phyloP scores from a whole-genome alignment of 208 protist genomes.

The Acanthamoeba divionensis region DNA sequence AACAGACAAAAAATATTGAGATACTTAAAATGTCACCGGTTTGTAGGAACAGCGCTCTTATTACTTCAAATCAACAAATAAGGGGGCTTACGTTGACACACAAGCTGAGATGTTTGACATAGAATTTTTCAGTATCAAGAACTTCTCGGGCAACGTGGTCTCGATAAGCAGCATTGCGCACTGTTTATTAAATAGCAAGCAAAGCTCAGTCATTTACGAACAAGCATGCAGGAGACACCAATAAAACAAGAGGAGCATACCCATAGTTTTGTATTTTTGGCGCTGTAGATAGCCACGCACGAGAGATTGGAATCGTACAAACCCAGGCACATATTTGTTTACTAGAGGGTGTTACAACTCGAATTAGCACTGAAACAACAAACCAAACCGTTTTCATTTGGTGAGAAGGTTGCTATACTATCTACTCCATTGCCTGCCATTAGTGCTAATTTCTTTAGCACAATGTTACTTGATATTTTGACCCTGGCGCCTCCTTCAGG shows the following conservation, averaged over 20 bases:
- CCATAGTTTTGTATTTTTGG: background rate
- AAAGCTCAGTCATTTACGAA: no score
- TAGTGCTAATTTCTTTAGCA: background rate
- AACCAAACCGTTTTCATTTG: background rate
- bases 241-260: background rate
- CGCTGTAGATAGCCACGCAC: background rate
- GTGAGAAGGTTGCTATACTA: background rate
- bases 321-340: background rate
- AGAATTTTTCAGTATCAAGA: background rate
- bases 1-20: background rate
- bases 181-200: background rate
- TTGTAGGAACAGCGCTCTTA: background rate
- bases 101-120: background rate
- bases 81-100: background rate
- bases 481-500: background rate
- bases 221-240: background rate
- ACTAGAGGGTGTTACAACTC: background rate
- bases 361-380: background rate
- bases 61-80: background rate
- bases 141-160: background rate
- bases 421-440: constrained; percentile 25
- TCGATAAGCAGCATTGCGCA: constrained; percentile 3
- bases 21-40: background rate
- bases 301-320: background rate
- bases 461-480: background rate